These are phyloP conservation scores for Trapa bicornis DNA, from an alignment of 345 rosid species.

Conservation along the genomic window DNA sequence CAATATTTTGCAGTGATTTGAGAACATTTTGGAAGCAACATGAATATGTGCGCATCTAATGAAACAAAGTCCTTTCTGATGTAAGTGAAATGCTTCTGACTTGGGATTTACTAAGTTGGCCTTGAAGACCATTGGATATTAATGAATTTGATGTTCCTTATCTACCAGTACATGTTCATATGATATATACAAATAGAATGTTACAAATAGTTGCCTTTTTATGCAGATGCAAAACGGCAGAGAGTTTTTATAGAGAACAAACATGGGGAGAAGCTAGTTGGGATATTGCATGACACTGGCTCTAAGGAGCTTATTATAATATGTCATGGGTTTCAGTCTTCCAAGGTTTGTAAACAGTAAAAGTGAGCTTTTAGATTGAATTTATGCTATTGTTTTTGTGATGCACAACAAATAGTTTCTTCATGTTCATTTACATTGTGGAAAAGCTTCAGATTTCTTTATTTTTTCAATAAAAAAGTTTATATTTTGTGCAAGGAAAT, in stretches of 20 bases:
- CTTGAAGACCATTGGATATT: background rate
- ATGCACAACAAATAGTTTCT: background rate
- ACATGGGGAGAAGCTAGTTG: conserved; percentile 67
- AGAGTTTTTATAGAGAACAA: conserved; percentile 41
- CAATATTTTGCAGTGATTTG: background rate
- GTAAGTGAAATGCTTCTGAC: background rate
- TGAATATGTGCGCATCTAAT: background rate
- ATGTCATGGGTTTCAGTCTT: conserved; percentile 80
- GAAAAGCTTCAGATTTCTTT: background rate
- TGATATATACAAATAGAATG: background rate
- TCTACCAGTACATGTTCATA: background rate
- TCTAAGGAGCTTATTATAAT: conserved; percentile 60
- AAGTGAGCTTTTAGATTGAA: background rate
- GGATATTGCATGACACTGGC: conserved; percentile 66
- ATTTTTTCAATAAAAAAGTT: background rate
- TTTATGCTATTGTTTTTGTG: background rate
- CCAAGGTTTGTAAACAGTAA: conserved; percentile 34
- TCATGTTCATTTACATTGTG: background rate
- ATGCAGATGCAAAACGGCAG: conserved; percentile 12
- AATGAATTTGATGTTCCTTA: background rate
- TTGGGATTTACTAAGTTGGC: background rate
- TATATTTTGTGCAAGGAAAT: background rate
- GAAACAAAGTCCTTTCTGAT: background rate
- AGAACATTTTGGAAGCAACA: background rate
- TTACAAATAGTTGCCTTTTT: background rate